Base-by-base conservation (phyloP, 768 basidiomycete genomes). In the Leccinum rimulosum region DNA sequence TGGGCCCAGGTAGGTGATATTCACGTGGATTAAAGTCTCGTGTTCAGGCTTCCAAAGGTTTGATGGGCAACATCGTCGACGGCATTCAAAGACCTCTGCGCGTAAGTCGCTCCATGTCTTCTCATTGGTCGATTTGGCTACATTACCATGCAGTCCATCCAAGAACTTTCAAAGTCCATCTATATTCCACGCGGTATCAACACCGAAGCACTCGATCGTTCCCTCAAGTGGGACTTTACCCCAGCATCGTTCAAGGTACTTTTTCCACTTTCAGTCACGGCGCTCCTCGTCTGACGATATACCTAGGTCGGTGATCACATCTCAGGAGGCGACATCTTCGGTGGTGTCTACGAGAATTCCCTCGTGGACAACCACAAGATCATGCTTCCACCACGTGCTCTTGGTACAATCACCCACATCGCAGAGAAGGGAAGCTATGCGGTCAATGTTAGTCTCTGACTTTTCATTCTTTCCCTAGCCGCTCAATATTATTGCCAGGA, bases 61-160 rank as follows among this genome's bases (percentile, higher is more conserved):
- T 99, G 59, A 98, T 99, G 97, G 88, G 87, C n/a, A 98, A 99
- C 74, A 99, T 99, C 68, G 94, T 96, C 66, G 95, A 98, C 76
- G 95, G 95, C 67, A 95, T 96, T 70, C 95, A 97, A 74, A 86
- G 95, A 70, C 95, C 95, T 59, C 79, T 94, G 40, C 84, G 92
- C 67, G 92, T 93, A 71, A 63, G 90, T 73, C 47, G 19, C 54
- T 43, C 28, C 47, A 15, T 31, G 48, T 27, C 30, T 62, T 52
- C 45, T 19, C 45, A 55, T 51, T 50, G 36, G 22, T 52, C 27
- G 50, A 62, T 56, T 51, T 11, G 8, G 36, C 40, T 56, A 36
- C 62, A 47, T 50, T 50, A 54, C 40, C 65, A 56, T 56, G 54
- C 70, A 84, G 88, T 86, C 90, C 36, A 99, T 99, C 66, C 94